Percentiles rank a stretch among this genome's conserved stretches.
Evolutionary conservation across 306 rosid genomes (phyloP).

Genomic region (Acacia melanoxylon): DNA sequence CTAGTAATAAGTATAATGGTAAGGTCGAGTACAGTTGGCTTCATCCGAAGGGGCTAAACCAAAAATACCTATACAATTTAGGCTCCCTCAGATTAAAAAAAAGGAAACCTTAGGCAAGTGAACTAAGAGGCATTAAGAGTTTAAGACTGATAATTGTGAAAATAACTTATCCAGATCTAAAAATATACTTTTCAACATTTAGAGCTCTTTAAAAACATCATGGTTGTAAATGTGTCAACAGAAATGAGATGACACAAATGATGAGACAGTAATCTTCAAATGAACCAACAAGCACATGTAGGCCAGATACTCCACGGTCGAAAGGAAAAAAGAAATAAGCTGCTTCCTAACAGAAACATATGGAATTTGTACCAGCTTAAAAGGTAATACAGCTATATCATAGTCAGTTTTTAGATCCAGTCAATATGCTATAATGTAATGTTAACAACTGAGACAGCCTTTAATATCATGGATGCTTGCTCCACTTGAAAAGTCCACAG

Average conservation of each 20-base stretch:
- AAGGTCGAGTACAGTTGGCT: neutral
- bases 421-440: neutral
- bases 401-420: too few species aligned
- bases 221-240: neutral
- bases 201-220: neutral
- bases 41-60: neutral
- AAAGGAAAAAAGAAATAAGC: neutral
- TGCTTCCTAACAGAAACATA: neutral
- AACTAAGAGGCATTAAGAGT: neutral
- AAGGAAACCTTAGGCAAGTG: neutral
- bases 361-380: neutral
- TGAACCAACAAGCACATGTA: neutral
- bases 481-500: conserved; percentile 4
- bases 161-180: neutral
- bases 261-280: neutral
- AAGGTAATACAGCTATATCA: neutral
- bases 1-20: neutral
- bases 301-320: neutral
- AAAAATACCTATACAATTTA: neutral
- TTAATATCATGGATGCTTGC: neutral
- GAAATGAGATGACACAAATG: neutral
- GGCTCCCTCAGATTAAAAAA: neutral
- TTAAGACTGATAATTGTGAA: neutral
- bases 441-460: neutral
- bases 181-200: neutral